Evolutionary conservation across 768 basidiomycete species (phyloP).

Genomic region (Lentinula raphanica): DNA sequence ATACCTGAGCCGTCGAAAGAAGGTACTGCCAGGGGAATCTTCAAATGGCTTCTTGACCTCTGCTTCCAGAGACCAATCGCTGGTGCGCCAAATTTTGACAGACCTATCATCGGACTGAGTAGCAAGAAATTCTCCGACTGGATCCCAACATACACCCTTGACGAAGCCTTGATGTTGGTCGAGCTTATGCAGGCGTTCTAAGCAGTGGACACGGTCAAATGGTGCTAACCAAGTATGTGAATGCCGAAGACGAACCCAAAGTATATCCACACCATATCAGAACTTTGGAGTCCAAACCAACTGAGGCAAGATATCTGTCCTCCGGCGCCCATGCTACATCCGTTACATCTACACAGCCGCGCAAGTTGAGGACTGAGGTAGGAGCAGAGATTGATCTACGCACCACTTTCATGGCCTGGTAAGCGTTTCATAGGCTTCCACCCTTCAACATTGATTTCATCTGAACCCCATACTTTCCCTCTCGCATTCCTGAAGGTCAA

Average conservation of each 20-base stretch:
- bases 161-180: slow-evolving; percentile 94
- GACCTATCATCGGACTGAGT: slow-evolving; percentile 95
- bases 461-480: slow-evolving; percentile 90
- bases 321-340: slow-evolving; percentile 94
- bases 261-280: slow-evolving; percentile 93
- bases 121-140: slow-evolving; percentile 96
- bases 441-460: slow-evolving; percentile 93
- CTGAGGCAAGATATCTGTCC: slow-evolving; percentile 89
- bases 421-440: slow-evolving; percentile 94
- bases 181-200: slow-evolving; percentile 80
- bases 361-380: slow-evolving; percentile 7
- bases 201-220: not conserved
- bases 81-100: slow-evolving; percentile 95
- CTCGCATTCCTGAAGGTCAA: slow-evolving; percentile 54
- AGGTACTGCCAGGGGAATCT: slow-evolving; percentile 90
- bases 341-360: slow-evolving; percentile 76
- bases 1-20: slow-evolving; percentile 86
- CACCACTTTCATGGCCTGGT: slow-evolving; percentile 93
- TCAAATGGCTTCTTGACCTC: slow-evolving; percentile 88
- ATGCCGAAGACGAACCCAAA: slow-evolving; percentile 51
- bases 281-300: slow-evolving; percentile 87
- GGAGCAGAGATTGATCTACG: slow-evolving; percentile 16
- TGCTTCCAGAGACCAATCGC: slow-evolving; percentile 83
- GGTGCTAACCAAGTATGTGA: too few species aligned
- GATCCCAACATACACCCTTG: slow-evolving; percentile 98